A percentile compares a stretch with the other conserved stretches of the same genome.
Evolutionary conservation across 2,329 filamentous ascomycete species (phyloP).

Genomic region (Acephala macrosclerotiorum): DNA sequence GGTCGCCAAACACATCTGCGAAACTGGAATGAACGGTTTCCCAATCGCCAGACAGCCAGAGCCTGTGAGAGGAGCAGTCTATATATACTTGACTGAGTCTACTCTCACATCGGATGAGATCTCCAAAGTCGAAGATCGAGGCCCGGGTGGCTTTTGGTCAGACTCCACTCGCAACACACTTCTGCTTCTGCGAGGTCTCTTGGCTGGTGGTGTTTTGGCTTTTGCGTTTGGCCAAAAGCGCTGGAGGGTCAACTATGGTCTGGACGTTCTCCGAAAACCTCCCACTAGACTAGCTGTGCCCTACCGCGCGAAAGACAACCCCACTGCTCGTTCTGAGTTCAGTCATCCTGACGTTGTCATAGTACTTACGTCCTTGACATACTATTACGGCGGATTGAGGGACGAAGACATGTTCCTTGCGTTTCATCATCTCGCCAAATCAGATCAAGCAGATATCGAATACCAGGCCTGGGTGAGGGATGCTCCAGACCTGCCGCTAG

Average conservation of each 20-base stretch:
- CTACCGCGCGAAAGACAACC: conserved; percentile 65
- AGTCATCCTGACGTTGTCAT: conserved; percentile 68
- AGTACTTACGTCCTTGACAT: conserved; percentile 60
- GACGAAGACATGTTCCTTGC: conserved; percentile 55
- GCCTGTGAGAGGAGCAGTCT: conserved; percentile 10
- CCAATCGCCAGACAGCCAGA: conserved; percentile 16
- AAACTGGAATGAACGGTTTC: conserved; percentile 23
- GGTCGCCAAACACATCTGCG: conserved; percentile 22
- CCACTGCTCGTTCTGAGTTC: conserved; percentile 63
- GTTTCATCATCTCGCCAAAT: conserved; percentile 56
- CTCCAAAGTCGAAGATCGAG: conserved; percentile 16
- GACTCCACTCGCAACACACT: conserved; percentile 47
- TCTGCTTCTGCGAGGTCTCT: conserved; percentile 60
- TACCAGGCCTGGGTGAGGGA: conserved; percentile 58
- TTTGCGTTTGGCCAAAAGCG: conserved; percentile 64
- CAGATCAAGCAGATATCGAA: conserved; percentile 59
- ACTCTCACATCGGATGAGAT: conserved; percentile 19
- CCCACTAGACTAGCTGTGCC: conserved; percentile 63
- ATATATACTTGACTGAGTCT: conserved; percentile 16
- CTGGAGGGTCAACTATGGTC: conserved; percentile 71
- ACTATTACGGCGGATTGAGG: conserved; percentile 63
- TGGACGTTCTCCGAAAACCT: conserved; percentile 45
- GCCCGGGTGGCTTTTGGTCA: conserved; percentile 18
- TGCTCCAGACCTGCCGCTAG: conserved; percentile 42
- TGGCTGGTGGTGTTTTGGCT: conserved; percentile 60